Percentiles rank a stretch among this genome's conserved stretches.
Conservation (phyloP, 2,329 filamentous ascomycete genomes). For the Sporothrix curviconia region DNA sequence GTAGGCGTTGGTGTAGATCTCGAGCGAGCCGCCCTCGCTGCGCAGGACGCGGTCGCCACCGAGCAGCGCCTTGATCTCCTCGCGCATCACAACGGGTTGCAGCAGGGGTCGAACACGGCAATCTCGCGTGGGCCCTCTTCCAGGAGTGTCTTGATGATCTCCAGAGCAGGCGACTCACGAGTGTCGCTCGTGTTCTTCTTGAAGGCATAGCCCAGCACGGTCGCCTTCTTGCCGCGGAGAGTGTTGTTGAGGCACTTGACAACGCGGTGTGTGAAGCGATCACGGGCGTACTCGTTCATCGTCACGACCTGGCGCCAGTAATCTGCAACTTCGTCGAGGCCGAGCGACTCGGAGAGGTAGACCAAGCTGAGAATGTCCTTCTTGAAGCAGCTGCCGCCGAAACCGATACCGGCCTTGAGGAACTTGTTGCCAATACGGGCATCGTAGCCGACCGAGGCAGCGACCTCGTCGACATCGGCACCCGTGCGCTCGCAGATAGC, state of each 20-base stretch:
- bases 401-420: constrained; percentile 68
- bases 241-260: constrained; percentile 61
- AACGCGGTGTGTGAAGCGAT: constrained; percentile 61
- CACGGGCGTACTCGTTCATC: constrained; percentile 70
- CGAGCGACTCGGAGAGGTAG: constrained; percentile 65
- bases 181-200: constrained; percentile 76
- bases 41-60: constrained; percentile 26
- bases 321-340: constrained; percentile 62
- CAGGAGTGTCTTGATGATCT: constrained; percentile 59
- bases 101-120: constrained; percentile 62
- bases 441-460: constrained; percentile 61
- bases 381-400: constrained; percentile 75
- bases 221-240: constrained; percentile 62
- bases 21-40: constrained; percentile 38
- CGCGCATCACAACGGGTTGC: constrained; percentile 45
- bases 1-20: constrained; percentile 43
- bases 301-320: constrained; percentile 70
- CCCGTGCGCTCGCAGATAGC: constrained; percentile 71
- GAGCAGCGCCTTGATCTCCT: constrained; percentile 43
- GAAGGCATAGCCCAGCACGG: constrained; percentile 69
- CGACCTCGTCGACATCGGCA: constrained; percentile 68
- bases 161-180: constrained; percentile 62
- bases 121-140: constrained; percentile 59
- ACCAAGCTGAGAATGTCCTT: constrained; percentile 71
- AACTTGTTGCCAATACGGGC: constrained; percentile 66